Evolutionary conservation across 1,139 yeast species (phyloP), one percentile per base, ranked within the genome.

Genomic region (Williopsis jadinii): DNA sequence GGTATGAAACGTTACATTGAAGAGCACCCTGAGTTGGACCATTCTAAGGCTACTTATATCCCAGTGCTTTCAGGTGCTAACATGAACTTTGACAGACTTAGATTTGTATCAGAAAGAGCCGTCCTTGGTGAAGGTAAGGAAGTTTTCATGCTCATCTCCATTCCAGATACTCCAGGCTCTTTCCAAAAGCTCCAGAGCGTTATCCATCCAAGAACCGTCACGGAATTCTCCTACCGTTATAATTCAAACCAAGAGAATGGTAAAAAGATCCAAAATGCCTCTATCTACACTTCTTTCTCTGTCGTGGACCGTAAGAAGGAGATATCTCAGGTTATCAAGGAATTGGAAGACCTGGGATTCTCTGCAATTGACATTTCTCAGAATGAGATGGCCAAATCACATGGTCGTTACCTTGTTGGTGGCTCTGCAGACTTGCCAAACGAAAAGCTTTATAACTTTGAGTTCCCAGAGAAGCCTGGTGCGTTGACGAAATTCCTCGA

Each of bases 101-200:
- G 99, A 59, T 92, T 92, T 62, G 97, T 92, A n/a, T 80, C 95
- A 46, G 99, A 92, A 66, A 82, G 99, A 64, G 97, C 98, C 6
- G 95, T 87, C 43, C 74, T 92, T 27, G 99, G 98, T 67, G 97
- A 92, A 63, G 98, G 97, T 42, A 85, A 83, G 54, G 99, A 92
- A 67, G 95, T 88, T 10, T 92, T 95, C 51, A 72, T 92, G 68
- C 79, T 85, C 36, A 88, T 88, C 9, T 80, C 88, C 34, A 87
- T 92, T 48, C 97, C 97, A 11, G 97, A 92, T 63, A 64, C 68
- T 41, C 95, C 97, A 11, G 98, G 98, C 30, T 85, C 95, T 42
- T 92, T 92, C 65, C 73, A 77, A 45, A 75, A 75, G 48, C 72
- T 92, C 46, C 94, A 86, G 55, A 70, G 72, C 34, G 71, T 85